Evolutionary conservation across 2,329 filamentous ascomycete species (phyloP).

Genomic region (Pseudopithomyces chartarum): DNA sequence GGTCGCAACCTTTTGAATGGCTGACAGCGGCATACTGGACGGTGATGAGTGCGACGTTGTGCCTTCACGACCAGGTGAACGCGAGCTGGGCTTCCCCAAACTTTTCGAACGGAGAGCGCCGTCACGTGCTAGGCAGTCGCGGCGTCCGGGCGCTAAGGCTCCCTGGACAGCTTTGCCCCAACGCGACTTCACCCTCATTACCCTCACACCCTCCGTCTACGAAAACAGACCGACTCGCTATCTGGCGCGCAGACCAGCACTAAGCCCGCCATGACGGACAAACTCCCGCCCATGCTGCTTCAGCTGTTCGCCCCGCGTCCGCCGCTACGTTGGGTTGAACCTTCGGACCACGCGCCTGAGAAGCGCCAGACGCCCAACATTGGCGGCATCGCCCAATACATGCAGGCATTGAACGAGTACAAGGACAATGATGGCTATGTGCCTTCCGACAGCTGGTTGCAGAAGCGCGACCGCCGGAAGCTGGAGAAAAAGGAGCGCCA

Average conservation of each 20-base stretch:
- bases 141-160: slow-evolving; percentile 23
- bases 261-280: slow-evolving; percentile 80
- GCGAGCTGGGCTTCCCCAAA: slow-evolving; percentile 11
- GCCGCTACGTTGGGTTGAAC: slow-evolving; percentile 85
- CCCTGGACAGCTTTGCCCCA: background rate
- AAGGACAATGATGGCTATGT: slow-evolving; percentile 76
- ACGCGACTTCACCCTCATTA: slow-evolving; percentile 23
- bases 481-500: slow-evolving; percentile 75
- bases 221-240: slow-evolving; percentile 37
- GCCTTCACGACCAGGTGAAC: slow-evolving; percentile 5
- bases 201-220: slow-evolving; percentile 14
- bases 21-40: slow-evolving; percentile 53
- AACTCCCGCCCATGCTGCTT: slow-evolving; percentile 88
- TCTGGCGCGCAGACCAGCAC: slow-evolving; percentile 42
- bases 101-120: slow-evolving; percentile 20
- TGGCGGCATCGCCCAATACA: slow-evolving; percentile 73
- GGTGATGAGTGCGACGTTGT: slow-evolving; percentile 19
- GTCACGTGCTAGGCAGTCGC: slow-evolving; percentile 34
- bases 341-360: slow-evolving; percentile 81
- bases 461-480: slow-evolving; percentile 83
- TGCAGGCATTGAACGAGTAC: slow-evolving; percentile 76
- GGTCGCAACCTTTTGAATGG: slow-evolving; percentile 60
- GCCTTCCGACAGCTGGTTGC: slow-evolving; percentile 91
- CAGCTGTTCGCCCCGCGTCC: slow-evolving; percentile 95
- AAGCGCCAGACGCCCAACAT: slow-evolving; percentile 77